Conservation (phyloP, 2,329 filamentous ascomycete species). For the Phyllosticta citribraziliensis region DNA sequence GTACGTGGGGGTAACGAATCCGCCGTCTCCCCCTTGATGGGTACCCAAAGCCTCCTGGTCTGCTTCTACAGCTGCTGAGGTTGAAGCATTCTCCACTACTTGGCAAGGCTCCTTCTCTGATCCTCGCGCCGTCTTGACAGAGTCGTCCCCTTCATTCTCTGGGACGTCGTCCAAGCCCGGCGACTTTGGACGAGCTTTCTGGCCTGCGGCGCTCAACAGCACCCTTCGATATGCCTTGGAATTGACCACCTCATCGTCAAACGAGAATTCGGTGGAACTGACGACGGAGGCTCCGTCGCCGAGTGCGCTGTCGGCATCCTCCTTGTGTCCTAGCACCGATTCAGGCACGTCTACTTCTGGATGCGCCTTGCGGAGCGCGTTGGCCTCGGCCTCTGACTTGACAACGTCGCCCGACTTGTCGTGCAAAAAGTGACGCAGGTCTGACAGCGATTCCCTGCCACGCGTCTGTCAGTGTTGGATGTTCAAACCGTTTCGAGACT, state of each 20-base stretch:
- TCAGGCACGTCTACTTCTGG: slow-evolving; percentile 4
- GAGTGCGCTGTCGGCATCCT: neutral
- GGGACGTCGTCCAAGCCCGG: neutral
- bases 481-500: neutral
- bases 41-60: neutral
- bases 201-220: neutral
- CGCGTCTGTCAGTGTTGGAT: neutral
- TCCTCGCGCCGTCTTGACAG: neutral
- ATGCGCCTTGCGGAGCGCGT: slow-evolving; percentile 2
- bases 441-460: slow-evolving; percentile 10
- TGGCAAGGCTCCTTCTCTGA: neutral
- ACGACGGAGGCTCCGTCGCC: slow-evolving; percentile 5
- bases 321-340: neutral
- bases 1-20: neutral
- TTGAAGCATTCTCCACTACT: neutral
- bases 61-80: neutral
- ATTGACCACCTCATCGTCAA: slow-evolving; percentile 11
- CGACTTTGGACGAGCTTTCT: neutral
- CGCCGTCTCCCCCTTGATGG: neutral
- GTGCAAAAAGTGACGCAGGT: slow-evolving; percentile 5
- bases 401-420: slow-evolving; percentile 5
- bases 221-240: slow-evolving; percentile 10
- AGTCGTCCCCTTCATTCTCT: neutral
- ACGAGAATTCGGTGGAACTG: slow-evolving; percentile 10
- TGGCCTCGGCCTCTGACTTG: neutral